Conservation (phyloP, 2,329 filamentous ascomycete species). For the Pestalotiopsis sp. region DNA sequence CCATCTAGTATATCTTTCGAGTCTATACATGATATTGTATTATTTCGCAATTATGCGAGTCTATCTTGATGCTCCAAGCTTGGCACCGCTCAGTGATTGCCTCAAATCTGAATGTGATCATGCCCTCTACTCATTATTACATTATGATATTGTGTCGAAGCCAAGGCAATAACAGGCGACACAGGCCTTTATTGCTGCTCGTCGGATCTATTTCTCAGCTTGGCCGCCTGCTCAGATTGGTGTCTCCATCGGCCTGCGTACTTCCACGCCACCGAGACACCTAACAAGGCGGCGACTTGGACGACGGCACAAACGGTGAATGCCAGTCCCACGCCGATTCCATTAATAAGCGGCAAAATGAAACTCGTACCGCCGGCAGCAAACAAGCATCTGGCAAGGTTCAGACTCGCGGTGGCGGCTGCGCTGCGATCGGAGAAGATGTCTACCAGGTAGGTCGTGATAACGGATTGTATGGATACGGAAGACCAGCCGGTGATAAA, state of each 20-base stretch:
- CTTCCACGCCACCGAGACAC: neutral
- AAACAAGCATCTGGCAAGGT: constrained; percentile 10
- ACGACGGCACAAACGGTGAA: constrained; percentile 5
- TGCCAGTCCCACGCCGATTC: constrained; percentile 5
- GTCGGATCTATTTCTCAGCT: constrained; percentile 25
- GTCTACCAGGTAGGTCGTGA: constrained; percentile 8
- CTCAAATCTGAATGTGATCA: neutral
- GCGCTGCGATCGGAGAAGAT: neutral
- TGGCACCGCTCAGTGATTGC: neutral
- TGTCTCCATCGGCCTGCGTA: neutral
- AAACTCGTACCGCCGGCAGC: constrained; percentile 10
- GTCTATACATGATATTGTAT: too few relatives aligned
- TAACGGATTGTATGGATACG: constrained; percentile 6
- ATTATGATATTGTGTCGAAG: neutral
- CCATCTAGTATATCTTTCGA: neutral
- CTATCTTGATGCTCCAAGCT: neutral
- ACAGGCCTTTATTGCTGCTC: neutral
- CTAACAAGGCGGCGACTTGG: constrained; percentile 1
- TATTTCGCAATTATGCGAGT: constrained; percentile 33
- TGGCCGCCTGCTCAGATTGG: neutral
- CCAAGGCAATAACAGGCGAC: neutral
- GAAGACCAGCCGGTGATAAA: constrained; percentile 6
- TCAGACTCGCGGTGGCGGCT: constrained; percentile 1
- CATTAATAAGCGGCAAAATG: constrained; percentile 6
- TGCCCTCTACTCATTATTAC: neutral